These are phyloP conservation scores for Ustilago cynodontis DNA, from an alignment of 1,284 basidiomycete genomes.

Conservation along the genomic window DNA sequence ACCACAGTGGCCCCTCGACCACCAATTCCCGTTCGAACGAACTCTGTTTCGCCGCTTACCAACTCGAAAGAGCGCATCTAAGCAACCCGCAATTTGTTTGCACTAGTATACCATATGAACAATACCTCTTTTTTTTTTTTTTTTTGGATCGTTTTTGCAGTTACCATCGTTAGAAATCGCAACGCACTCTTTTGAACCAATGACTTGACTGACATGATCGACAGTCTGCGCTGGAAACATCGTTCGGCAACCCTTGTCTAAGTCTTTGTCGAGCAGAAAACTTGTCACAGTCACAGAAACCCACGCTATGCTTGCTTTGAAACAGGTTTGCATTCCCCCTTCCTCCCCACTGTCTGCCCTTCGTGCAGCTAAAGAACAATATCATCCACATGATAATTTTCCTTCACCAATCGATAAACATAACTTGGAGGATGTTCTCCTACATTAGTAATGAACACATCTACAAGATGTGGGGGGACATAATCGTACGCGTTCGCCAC, in stretches of 20 bases:
- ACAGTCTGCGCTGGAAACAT: no score
- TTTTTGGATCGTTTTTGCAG: not conserved
- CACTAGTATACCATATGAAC: constrained; percentile 1
- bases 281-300: no score
- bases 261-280: no score
- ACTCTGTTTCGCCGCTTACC: constrained; percentile 24
- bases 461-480: constrained; percentile 88
- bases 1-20: constrained; percentile 14
- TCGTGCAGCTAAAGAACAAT: constrained; percentile 34
- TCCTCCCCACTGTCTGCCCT: not conserved
- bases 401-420: constrained; percentile 69
- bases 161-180: not conserved
- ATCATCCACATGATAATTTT: constrained; percentile 64
- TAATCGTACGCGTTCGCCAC: constrained; percentile 95
- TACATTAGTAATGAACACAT: constrained; percentile 94
- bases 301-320: not conserved
- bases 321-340: constrained; percentile 1
- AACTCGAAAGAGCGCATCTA: constrained; percentile 11
- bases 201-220: no score
- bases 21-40: constrained; percentile 25
- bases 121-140: not conserved
- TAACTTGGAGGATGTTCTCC: constrained; percentile 70
- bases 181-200: not conserved
- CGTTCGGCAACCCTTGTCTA: no score
- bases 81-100: not conserved